Evolutionary conservation across 371 early-diverging fungal genomes (phyloP).

Genomic region (Lichtheimia ornata): DNA sequence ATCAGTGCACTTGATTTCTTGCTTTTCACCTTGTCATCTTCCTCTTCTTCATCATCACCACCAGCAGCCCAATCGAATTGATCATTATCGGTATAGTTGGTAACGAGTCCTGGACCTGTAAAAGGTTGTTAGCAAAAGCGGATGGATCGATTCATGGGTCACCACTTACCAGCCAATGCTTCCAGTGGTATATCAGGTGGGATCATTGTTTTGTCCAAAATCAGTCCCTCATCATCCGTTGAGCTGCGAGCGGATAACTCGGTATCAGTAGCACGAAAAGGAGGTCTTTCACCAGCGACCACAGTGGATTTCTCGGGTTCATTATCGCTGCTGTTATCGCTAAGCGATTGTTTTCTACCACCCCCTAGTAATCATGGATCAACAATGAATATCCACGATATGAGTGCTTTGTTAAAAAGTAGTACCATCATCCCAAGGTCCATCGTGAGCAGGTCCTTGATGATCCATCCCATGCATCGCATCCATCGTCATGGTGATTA

Average conservation of each 20-base stretch:
- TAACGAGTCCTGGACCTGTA: conserved; percentile 7
- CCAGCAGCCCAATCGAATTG: conserved; percentile 42
- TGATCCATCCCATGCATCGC: too few species aligned
- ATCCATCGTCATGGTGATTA: too few species aligned
- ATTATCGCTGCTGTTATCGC: neutral
- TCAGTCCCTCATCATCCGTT: neutral
- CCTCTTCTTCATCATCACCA: conserved; percentile 29
- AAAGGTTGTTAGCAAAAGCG: neutral
- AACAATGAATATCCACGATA: too few species aligned
- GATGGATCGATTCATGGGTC: neutral
- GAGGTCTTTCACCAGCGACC: neutral
- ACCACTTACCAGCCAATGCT: neutral
- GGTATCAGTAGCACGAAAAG: neutral
- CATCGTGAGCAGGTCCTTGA: too few species aligned
- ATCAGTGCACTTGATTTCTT: conserved; percentile 14
- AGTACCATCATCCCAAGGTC: too few species aligned
- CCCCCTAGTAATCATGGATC: neutral
- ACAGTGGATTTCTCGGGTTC: neutral
- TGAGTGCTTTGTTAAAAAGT: too few species aligned
- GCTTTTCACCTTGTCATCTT: conserved; percentile 7
- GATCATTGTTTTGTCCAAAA: neutral
- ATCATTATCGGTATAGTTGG: conserved; percentile 5
- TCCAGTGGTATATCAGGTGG: neutral
- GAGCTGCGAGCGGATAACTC: neutral
- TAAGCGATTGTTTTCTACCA: neutral